Conservation (phyloP, 352 stramenopile species). For the Phytopythium vexans region DNA sequence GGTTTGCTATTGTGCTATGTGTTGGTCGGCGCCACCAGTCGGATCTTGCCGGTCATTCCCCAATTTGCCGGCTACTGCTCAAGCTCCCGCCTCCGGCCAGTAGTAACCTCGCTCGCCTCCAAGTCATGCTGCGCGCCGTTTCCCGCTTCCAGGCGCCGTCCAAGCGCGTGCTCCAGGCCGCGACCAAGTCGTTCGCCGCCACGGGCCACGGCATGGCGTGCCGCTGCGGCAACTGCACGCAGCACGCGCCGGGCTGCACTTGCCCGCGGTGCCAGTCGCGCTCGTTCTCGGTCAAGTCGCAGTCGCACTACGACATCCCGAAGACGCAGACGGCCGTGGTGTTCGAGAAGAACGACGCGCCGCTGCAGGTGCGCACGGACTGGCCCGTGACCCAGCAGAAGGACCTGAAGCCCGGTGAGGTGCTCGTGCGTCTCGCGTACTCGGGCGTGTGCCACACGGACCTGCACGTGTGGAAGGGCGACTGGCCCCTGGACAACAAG, state of each 20-base stretch:
- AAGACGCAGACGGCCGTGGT: slow-evolving; percentile 48
- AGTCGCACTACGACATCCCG: slow-evolving; percentile 38
- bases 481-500: slow-evolving; percentile 28
- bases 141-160: slow-evolving; percentile 17
- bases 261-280: slow-evolving; percentile 18
- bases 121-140: slow-evolving; percentile 16
- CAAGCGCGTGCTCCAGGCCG: slow-evolving; percentile 6
- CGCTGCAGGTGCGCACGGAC: slow-evolving; percentile 41
- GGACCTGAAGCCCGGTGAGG: slow-evolving; percentile 38
- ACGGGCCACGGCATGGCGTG: slow-evolving; percentile 16
- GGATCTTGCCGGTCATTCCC: no score
- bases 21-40: no score
- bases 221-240: slow-evolving; percentile 23
- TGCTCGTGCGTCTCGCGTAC: slow-evolving; percentile 51
- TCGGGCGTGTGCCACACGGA: slow-evolving; percentile 51
- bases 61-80: no score
- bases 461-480: slow-evolving; percentile 37
- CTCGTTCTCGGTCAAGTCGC: slow-evolving; percentile 30
- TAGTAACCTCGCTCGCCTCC: background rate
- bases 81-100: no score
- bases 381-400: slow-evolving; percentile 43
- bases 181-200: slow-evolving; percentile 14
- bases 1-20: no score
- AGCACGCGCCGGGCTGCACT: slow-evolving; percentile 12
- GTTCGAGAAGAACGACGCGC: slow-evolving; percentile 42